Percentiles rank a stretch among this genome's conserved stretches.
Evolutionary conservation across 2,329 filamentous ascomycete species (phyloP).

Genomic region (Pseudogymnoascus verrucosus): DNA sequence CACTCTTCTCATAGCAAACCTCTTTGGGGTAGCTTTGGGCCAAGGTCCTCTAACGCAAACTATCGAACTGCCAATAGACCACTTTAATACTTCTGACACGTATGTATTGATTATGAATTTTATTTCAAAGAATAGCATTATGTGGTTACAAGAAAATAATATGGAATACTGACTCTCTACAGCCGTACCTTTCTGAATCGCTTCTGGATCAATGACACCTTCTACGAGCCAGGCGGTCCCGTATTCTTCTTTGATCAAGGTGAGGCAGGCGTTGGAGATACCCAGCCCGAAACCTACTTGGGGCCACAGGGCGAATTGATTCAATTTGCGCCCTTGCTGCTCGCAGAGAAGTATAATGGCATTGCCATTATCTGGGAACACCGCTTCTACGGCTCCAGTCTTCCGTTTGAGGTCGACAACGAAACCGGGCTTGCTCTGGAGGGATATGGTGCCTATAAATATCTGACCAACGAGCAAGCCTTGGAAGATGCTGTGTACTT

Average conservation of each 20-base stretch:
- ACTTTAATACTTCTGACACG: not conserved
- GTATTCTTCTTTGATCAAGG: slow-evolving; percentile 13
- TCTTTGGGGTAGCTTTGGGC: not conserved
- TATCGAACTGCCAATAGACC: not conserved
- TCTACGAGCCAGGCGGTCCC: slow-evolving; percentile 10
- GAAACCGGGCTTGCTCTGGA: slow-evolving; percentile 3
- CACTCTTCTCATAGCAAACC: not conserved
- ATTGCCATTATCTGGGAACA: slow-evolving; percentile 14
- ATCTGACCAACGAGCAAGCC: slow-evolving; percentile 12
- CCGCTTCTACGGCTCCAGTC: slow-evolving; percentile 12
- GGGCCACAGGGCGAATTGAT: not conserved
- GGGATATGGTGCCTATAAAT: slow-evolving; percentile 11
- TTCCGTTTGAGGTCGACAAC: slow-evolving; percentile 6
- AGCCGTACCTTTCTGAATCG: slow-evolving; percentile 11
- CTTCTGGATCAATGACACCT: slow-evolving; percentile 14
- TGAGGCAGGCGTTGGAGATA: slow-evolving; percentile 3
- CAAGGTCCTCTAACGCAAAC: not conserved
- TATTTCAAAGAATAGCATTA: not conserved
- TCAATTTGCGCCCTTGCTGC: slow-evolving; percentile 9
- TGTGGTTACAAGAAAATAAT: not conserved
- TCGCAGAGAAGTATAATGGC: slow-evolving; percentile 10
- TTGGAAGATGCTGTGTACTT: not conserved
- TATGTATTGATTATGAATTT: not conserved
- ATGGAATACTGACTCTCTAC: not conserved
- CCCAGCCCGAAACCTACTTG: not conserved